Percentiles rank a stretch among this genome's conserved stretches.
These are phyloP conservation scores for Pelargonium fulgidum DNA, from an alignment of 441 rosid species.

Conservation along the genomic window DNA sequence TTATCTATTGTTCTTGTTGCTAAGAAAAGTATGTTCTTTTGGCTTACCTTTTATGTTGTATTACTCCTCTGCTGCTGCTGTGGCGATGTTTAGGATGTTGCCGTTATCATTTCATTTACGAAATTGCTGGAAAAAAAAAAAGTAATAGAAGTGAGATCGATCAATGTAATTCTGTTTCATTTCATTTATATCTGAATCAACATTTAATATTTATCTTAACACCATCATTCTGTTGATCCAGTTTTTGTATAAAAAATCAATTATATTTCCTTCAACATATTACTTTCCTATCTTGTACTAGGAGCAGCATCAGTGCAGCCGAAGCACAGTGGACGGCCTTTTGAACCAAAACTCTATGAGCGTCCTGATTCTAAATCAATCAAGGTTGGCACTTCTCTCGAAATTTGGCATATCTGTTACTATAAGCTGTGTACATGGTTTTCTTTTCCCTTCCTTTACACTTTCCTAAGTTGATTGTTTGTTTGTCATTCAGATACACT, in stretches of 20 bases:
- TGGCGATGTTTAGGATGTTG: no score
- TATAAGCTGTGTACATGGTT: not conserved
- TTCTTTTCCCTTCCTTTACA: not conserved
- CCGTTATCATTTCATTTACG: no score
- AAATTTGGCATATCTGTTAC: conserved; percentile 12
- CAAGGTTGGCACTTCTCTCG: conserved; percentile 49
- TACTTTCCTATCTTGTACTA: conserved; percentile 15
- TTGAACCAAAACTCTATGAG: conserved; percentile 59
- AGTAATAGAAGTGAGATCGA: not conserved
- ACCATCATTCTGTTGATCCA: not conserved
- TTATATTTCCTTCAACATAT: conserved; percentile 5
- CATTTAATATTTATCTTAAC: not conserved
- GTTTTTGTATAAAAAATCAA: not conserved
- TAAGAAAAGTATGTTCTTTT: not conserved
- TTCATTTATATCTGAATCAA: not conserved
- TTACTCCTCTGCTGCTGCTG: no score
- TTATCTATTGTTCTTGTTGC: not conserved
- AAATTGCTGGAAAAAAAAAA: not conserved
- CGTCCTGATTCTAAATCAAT: conserved; percentile 47
- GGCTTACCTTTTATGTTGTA: not conserved
- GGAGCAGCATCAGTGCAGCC: conserved; percentile 45
- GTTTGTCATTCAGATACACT: not conserved
- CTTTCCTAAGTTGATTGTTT: not conserved
- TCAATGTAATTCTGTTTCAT: not conserved
- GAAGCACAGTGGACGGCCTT: conserved; percentile 44